Conservation (phyloP, 2,329 filamentous ascomycete species). For the Leptodontidium sp. region DNA sequence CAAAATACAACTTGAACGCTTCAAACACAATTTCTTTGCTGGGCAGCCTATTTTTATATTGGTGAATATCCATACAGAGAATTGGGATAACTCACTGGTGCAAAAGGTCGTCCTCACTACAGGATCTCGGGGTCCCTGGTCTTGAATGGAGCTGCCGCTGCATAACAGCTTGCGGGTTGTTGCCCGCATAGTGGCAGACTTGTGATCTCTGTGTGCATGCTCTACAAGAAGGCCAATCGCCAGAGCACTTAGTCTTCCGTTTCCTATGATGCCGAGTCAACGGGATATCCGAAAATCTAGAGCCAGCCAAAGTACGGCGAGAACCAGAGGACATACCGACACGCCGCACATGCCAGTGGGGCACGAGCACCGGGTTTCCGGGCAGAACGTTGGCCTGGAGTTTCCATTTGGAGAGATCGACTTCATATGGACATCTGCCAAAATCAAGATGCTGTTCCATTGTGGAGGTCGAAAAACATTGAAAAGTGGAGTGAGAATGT, state of each 20-base stretch:
- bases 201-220: constrained; percentile 19
- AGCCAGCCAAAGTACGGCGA: not conserved
- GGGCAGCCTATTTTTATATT: not conserved
- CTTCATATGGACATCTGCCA: not conserved
- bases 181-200: constrained; percentile 14
- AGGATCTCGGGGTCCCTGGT: not conserved
- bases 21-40: constrained; percentile 3
- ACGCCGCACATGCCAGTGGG: constrained; percentile 11
- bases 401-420: constrained; percentile 2
- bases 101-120: not conserved
- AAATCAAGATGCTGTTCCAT: not conserved
- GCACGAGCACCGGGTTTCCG: constrained; percentile 16
- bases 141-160: constrained; percentile 9
- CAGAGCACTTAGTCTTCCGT: constrained; percentile 20
- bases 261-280: constrained; percentile 15
- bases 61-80: not conserved
- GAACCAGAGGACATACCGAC: not conserved
- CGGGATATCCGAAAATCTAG: constrained; percentile 7
- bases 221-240: constrained; percentile 19
- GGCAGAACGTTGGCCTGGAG: constrained; percentile 3
- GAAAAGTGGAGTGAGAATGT: constrained; percentile 10
- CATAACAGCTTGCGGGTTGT: constrained; percentile 14
- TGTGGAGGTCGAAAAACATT: constrained; percentile 1
- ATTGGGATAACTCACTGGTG: not conserved
- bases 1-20: constrained; percentile 10